These are phyloP conservation scores for Phoma herbarum DNA, from an alignment of 2,329 filamentous ascomycete genomes.

Conservation along the genomic window DNA sequence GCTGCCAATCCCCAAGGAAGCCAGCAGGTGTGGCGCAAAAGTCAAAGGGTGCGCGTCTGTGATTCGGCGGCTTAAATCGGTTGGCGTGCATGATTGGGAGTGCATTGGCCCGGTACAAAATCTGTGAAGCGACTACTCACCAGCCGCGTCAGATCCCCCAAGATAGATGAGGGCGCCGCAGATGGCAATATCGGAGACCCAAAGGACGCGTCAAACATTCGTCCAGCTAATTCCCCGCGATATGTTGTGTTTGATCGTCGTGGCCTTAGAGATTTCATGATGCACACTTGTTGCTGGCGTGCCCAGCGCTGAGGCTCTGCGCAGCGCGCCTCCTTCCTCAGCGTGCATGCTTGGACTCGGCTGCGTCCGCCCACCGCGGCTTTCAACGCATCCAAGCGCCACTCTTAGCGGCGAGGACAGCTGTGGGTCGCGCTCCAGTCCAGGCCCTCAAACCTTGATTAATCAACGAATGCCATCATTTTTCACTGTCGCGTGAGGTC, in stretches of 20 bases:
- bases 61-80: slow-evolving; percentile 7
- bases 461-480: slow-evolving; percentile 9
- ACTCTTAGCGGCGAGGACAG: slow-evolving; percentile 1
- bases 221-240: slow-evolving; percentile 16
- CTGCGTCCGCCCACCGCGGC: slow-evolving; percentile 9
- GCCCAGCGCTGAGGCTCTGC: slow-evolving; percentile 20
- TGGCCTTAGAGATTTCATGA: neutral
- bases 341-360: slow-evolving; percentile 13
- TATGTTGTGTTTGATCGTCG: slow-evolving; percentile 21
- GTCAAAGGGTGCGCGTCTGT: slow-evolving; percentile 4
- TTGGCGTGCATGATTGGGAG: slow-evolving; percentile 12
- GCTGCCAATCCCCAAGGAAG: slow-evolving; percentile 2
- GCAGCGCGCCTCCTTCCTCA: neutral
- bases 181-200: slow-evolving; percentile 17
- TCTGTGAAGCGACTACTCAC: slow-evolving; percentile 9
- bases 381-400: slow-evolving; percentile 2
- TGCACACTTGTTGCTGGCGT: slow-evolving; percentile 6
- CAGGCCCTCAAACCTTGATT: slow-evolving; percentile 11
- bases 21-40: slow-evolving; percentile 14
- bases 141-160: slow-evolving; percentile 15
- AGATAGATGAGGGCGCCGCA: slow-evolving; percentile 20
- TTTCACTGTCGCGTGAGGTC: slow-evolving; percentile 10
- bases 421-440: slow-evolving; percentile 10
- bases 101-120: slow-evolving; percentile 15
- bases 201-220: slow-evolving; percentile 16